Base-by-base conservation (phyloP, 2,329 filamentous ascomycete genomes). In the Sordariomycetes sp. region DNA sequence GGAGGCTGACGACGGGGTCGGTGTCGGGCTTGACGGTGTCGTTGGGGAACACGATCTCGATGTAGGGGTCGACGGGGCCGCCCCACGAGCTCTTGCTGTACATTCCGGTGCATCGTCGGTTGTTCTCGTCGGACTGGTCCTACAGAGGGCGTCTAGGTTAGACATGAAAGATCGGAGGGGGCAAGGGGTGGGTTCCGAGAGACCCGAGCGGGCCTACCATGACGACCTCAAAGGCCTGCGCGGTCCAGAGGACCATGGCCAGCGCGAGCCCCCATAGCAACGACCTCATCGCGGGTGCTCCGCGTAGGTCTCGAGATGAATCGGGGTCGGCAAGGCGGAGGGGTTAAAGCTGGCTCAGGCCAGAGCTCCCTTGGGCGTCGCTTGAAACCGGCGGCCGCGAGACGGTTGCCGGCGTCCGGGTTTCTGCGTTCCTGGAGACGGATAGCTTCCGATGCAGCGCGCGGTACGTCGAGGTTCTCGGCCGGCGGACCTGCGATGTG, bases 51-150 rank as follows among this genome's bases (percentile, higher is more conserved):
- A 89, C 90, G 69, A 90, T 80, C 63, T 87, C 79, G 69, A 97
- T 96, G 73, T 90, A 95, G 22, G 92, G 92, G 64, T 96, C 89
- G 60, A 90, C 81, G 39, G 83, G 81, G 59, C 92, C 92, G 64
- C 90, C 90, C 92, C 92, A 97, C 55, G 86, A 80, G 66, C 84
- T 87, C 68, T 83, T 85, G 73, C 88, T 91, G 76, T 96, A 97
- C 91, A 97, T 96, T 74, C 92, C 90, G 76, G 80, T 76, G 75
- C 92, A 96, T 81, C 86, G 82, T 74, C 96, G 88, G 66, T 84
- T 79, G 66, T 92, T 87, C 39, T 85, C 80, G 55, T 88, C 82
- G 57, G 84, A 82, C 68, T 94, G 79, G 69, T 89, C 86, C 89
- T 95, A 61, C 42, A 20, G 45, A 20, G 8, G 7, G 45, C 22